A percentile compares a stretch with the other conserved stretches of the same genome.
Conservation (phyloP, 2,329 filamentous ascomycete genomes). For the Mariannaea sp. region DNA sequence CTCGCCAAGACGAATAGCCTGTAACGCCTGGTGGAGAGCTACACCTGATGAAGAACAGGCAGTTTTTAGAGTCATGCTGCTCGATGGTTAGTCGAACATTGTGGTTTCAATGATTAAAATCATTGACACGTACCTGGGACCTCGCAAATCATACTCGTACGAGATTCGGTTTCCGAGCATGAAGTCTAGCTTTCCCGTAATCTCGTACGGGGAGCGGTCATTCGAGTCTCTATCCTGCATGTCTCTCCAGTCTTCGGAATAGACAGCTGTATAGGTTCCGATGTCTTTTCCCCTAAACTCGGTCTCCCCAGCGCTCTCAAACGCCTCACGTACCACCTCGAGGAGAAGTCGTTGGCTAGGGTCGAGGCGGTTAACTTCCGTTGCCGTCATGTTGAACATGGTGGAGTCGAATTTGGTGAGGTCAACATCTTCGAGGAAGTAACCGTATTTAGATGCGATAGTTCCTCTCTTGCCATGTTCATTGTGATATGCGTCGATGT, state of each 20-base stretch:
- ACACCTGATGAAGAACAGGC: not conserved
- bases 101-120: not conserved
- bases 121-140: not conserved
- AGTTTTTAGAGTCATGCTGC: not conserved
- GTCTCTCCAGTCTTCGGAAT: not conserved
- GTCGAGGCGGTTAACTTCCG: constrained; percentile 3
- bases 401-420: constrained; percentile 6
- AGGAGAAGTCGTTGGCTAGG: not conserved
- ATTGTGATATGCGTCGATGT: constrained; percentile 17
- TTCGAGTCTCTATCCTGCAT: not conserved
- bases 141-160: not conserved
- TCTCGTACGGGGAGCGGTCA: not conserved
- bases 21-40: constrained; percentile 10
- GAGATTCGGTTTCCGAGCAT: not conserved
- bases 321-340: not conserved
- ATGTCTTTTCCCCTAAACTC: not conserved
- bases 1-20: constrained; percentile 13
- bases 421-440: constrained; percentile 19
- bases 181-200: not conserved
- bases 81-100: not conserved
- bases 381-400: not conserved
- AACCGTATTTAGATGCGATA: constrained; percentile 10
- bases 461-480: not conserved
- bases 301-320: not conserved
- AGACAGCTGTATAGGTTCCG: not conserved